A percentile compares a stretch with the other conserved stretches of the same genome.
These are phyloP conservation scores for Nelumbo lutea DNA, from an alignment of 164 flowering plant species.

Conservation along the genomic window DNA sequence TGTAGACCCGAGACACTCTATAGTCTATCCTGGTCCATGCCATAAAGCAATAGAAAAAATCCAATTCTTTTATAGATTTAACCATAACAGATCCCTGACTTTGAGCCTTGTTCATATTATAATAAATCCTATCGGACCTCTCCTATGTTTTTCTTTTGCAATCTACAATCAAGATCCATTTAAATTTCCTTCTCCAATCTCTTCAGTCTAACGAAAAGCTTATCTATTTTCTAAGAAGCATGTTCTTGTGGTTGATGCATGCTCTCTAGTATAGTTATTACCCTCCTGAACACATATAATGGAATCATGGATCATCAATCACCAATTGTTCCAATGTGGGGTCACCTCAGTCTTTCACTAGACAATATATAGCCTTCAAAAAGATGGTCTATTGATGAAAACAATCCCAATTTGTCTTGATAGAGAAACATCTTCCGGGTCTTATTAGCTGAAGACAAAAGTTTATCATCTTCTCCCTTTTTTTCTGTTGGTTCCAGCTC, in stretches of 20 bases:
- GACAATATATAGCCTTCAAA: background rate
- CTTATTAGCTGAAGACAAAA: background rate
- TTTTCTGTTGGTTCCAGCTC: background rate
- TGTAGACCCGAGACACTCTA: conserved; percentile 10
- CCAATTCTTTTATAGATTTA: conserved; percentile 2
- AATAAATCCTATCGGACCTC: too few relatives aligned
- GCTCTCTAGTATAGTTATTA: background rate
- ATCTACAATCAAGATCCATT: background rate
- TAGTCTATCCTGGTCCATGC: conserved; percentile 12
- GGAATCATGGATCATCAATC: too few relatives aligned
- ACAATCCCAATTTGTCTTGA: background rate
- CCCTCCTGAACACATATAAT: too few relatives aligned
- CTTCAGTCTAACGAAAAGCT: background rate
- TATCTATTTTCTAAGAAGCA: background rate
- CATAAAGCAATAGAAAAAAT: background rate
- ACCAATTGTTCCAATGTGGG: too few relatives aligned
- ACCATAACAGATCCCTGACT: conserved; percentile 14
- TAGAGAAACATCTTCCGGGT: background rate
- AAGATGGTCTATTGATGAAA: background rate
- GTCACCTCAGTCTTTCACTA: too few relatives aligned
- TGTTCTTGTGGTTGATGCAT: background rate
- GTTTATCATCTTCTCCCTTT: background rate
- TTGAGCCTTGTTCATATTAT: conserved; percentile 1
- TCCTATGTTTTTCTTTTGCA: background rate
- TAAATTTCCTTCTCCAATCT: background rate